Evolutionary conservation across 345 rosid species (phyloP), one percentile per base, ranked within the genome.

Genomic region (Lepidium africanum): DNA sequence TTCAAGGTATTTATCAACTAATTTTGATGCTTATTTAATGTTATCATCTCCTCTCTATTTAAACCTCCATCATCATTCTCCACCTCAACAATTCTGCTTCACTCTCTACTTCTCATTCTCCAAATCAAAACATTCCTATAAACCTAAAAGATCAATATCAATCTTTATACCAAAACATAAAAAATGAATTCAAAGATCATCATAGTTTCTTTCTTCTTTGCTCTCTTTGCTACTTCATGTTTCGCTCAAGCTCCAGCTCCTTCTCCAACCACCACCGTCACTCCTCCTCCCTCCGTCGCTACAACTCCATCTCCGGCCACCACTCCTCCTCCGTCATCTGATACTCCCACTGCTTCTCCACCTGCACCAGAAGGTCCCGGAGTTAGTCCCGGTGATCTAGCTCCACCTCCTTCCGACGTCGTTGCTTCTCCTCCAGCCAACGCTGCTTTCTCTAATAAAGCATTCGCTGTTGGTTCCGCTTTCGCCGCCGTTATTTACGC

Each of bases 161-260:
- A 13, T 10, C 63, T 60, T 48, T 41, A 37, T 7, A 67, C 12
- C 1, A 62, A 37, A 10, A 10, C 3, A 17, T 0, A 30, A 14
- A 47, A 72, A 53, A 87, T 87, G 96, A 75, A 57, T 70, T 80
- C 80, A 30, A 73, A 80, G 13, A 67, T 80, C 60, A 17, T 81
- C 42, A 51, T 80, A 69, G 76, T 80, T 38, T 56, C 86, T 53
- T 54, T 86, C 36, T 51, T 90, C 73, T 59, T 90, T 54, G 82
- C 82, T 59, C 88, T 90, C 35, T 63, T 90, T 73, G 81, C 81
- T 47, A 81, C 84, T 5, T 78, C 93, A 0, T 84, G 88, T 75
- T 27, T 81, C 52, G 89, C 97, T 10, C 97, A 87, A 63, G 82
- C 93, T 11, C 94, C 90, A 0, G 78, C 81, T 2, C 78, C 87